Evolutionary conservation across 2,329 filamentous ascomycete genomes (phyloP), one percentile per base, ranked within the genome.

Genomic region (Ophiostoma piceae): DNA sequence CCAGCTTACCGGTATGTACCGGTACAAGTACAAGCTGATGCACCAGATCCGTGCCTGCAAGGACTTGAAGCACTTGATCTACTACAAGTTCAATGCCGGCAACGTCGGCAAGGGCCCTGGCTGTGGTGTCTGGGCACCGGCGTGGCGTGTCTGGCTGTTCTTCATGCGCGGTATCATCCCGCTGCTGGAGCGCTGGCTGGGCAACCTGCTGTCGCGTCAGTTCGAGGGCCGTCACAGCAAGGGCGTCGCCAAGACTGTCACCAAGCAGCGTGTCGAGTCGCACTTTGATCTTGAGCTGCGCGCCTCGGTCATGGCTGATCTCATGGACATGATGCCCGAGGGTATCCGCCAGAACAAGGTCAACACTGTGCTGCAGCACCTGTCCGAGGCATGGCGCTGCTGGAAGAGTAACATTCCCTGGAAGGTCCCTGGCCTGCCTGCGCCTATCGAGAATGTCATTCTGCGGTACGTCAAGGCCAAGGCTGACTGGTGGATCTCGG

Each of bases 321-420:
- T 99, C 67, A 97, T 97, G 91, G 95, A 99, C 77, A 99, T 99
- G 96, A 99, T 99, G 95, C 95, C 95, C 0, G 96, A 99, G 78
- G 95, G 95, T 74, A 98, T 99, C 82, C 97, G 97, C 80, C 95
- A 99, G 79, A 99, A 95, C 83, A 99, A 99, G 82, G 93, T 99
- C 79, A 97, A 99, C 79, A 97, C 94, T 1, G 94, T 99, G 64
- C 83, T 99, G 69, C 95, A 98, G 77, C 96, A 99, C 84, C 82
- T 99, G 60, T 98, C 94, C 0, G 95, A 99, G 82, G 95, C 95
- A 16, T 99, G 95, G 95, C 88, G 95, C 82, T 99, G 95, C 82
- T 99, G 95, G 95, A 99, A 99, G 89, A 97, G 94, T 81, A 99
- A 99, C 77, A 99, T 99, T 74, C 95, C 95, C 0, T 99, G 95